Conservation (phyloP, 768 basidiomycete genomes). For the Tylopilus subfusipes region DNA sequence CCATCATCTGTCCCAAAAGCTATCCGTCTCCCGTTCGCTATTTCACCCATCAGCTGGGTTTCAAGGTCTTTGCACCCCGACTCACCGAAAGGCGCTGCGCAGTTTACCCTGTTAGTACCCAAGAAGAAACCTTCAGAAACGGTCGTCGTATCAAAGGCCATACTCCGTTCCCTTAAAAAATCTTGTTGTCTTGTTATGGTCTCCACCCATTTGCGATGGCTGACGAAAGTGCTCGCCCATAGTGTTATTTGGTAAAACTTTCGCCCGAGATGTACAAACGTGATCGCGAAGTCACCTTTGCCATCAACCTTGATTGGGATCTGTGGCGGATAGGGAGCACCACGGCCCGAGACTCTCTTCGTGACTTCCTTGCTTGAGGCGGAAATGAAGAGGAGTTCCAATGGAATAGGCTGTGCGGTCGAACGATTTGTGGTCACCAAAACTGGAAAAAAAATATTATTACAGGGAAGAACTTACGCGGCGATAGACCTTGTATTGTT, state of each 20-base stretch:
- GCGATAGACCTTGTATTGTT: slow-evolving; percentile 91
- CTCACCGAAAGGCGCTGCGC: slow-evolving; percentile 84
- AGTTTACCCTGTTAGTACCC: slow-evolving; percentile 84
- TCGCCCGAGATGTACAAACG: slow-evolving; percentile 89
- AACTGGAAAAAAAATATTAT: neutral
- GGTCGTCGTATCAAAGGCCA: slow-evolving; percentile 79
- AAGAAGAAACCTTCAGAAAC: slow-evolving; percentile 88
- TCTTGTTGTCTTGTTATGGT: slow-evolving; percentile 88
- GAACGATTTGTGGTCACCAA: slow-evolving; percentile 2
- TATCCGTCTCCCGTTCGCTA: slow-evolving; percentile 79
- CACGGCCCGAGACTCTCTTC: slow-evolving; percentile 40
- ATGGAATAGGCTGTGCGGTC: slow-evolving; percentile 77
- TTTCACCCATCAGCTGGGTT: slow-evolving; percentile 4
- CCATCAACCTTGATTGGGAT: slow-evolving; percentile 52
- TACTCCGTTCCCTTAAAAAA: slow-evolving; percentile 74
- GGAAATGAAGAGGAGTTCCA: slow-evolving; percentile 84
- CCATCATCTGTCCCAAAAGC: slow-evolving; percentile 99
- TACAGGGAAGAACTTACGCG: slow-evolving; percentile 52
- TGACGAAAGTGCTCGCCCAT: slow-evolving; percentile 82
- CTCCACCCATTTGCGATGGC: slow-evolving; percentile 94
- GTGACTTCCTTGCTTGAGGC: slow-evolving; percentile 50
- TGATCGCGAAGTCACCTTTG: slow-evolving; percentile 89
- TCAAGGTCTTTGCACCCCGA: slow-evolving; percentile 19
- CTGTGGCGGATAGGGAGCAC: slow-evolving; percentile 42
- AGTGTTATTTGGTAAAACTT: slow-evolving; percentile 90